Evolutionary conservation across 768 basidiomycete genomes (phyloP).

Genomic region (Leccinum aurantiacum): DNA sequence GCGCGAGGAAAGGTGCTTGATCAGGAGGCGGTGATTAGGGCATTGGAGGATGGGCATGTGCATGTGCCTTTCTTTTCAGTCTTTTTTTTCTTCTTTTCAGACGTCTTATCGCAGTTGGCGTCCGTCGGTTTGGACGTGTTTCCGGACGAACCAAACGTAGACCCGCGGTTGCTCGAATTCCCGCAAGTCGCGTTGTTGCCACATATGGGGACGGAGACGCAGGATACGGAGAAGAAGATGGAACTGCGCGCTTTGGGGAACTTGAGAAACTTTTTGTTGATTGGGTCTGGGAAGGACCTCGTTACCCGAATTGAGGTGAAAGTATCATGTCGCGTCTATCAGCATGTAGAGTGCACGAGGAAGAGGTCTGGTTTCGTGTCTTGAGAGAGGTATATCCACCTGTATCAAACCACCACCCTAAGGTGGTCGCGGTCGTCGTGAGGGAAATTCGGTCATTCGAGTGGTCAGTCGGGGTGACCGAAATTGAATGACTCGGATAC

Average conservation of each 20-base stretch:
- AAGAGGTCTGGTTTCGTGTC: too few species aligned
- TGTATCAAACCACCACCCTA: too few species aligned
- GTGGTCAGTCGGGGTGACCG: too few species aligned
- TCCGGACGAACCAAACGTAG: constrained; percentile 80
- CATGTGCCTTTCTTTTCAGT: constrained; percentile 27
- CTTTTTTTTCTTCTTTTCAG: not conserved
- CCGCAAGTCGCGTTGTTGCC: constrained; percentile 85
- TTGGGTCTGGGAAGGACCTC: not conserved
- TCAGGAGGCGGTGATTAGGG: constrained; percentile 81
- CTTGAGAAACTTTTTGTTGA: constrained; percentile 54
- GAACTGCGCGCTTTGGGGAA: constrained; percentile 80
- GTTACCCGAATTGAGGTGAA: not conserved
- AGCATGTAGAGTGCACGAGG: not conserved
- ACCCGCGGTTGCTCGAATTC: constrained; percentile 74
- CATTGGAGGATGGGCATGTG: constrained; percentile 86
- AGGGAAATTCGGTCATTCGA: too few species aligned
- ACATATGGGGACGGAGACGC: constrained; percentile 86
- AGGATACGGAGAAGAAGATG: constrained; percentile 79
- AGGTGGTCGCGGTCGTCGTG: too few species aligned
- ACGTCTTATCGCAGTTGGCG: not conserved
- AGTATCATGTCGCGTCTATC: not conserved
- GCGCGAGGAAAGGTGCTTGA: constrained; percentile 88
- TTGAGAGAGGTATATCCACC: not conserved
- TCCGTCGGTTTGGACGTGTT: constrained; percentile 80
- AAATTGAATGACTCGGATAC: too few species aligned